Conservation (phyloP, 441 rosid species). For the Euphorbia corollata region DNA sequence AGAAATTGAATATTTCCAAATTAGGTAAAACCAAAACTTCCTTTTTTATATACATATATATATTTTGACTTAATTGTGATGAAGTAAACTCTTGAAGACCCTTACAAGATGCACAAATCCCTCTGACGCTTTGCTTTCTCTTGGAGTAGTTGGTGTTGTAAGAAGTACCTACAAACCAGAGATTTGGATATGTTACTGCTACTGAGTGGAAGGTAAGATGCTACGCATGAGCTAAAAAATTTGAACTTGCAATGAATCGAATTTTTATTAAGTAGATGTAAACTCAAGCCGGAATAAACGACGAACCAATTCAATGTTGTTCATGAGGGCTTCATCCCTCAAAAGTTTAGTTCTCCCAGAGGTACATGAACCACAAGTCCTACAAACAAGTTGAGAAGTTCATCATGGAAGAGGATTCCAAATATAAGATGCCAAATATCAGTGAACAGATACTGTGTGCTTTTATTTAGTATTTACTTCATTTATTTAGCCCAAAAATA, state of each 20-base stretch:
- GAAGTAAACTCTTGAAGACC: slow-evolving; percentile 9
- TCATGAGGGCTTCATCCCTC: slow-evolving; percentile 56
- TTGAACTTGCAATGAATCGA: too few species aligned
- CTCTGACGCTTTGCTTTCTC: slow-evolving; percentile 67
- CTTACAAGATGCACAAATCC: slow-evolving; percentile 92
- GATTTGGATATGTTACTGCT: slow-evolving; percentile 3
- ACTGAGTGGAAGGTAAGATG: too few species aligned
- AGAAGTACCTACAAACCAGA: slow-evolving; percentile 52
- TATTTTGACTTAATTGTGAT: background rate
- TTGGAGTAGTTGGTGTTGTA: slow-evolving; percentile 92
- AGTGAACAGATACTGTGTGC: too few species aligned
- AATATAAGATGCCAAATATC: too few species aligned
- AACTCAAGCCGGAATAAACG: background rate
- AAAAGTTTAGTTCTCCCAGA: slow-evolving; percentile 71
- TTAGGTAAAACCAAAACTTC: background rate
- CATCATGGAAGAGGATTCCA: too few species aligned
- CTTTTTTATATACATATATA: too few species aligned
- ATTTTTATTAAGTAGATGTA: background rate
- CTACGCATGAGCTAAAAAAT: too few species aligned
- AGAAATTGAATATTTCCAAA: background rate
- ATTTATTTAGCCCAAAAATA: too few species aligned
- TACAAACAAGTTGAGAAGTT: slow-evolving; percentile 27
- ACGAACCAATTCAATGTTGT: slow-evolving; percentile 66
- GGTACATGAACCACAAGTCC: slow-evolving; percentile 96
- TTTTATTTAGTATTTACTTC: too few species aligned